Evolutionary conservation across 2,329 filamentous ascomycete genomes (phyloP).

Genomic region (Stromatinia cepivora): DNA sequence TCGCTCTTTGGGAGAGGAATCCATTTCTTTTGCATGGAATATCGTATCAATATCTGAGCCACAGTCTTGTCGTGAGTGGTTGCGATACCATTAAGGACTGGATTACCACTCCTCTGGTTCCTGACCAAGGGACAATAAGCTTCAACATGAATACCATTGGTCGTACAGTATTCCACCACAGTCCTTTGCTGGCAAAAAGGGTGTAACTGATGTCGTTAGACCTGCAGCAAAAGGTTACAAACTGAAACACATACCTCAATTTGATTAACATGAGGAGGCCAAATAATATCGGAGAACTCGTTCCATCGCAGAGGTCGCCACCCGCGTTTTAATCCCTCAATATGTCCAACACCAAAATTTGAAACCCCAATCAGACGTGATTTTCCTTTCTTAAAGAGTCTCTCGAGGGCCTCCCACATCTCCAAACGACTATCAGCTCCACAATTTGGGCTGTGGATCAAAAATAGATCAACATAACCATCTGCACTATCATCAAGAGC

Average conservation of each 20-base stretch:
- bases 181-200: conserved; percentile 65
- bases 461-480: conserved; percentile 28
- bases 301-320: background rate
- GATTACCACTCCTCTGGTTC: conserved; percentile 57
- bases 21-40: conserved; percentile 58
- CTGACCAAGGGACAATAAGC: conserved; percentile 55
- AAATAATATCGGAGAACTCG: conserved; percentile 3
- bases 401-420: conserved; percentile 22
- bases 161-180: conserved; percentile 51
- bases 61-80: conserved; percentile 60
- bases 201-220: conserved; percentile 48
- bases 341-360: conserved; percentile 22
- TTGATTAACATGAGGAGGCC: conserved; percentile 24
- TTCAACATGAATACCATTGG: conserved; percentile 53
- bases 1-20: conserved; percentile 68
- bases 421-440: conserved; percentile 13
- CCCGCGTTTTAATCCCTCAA: conserved; percentile 18
- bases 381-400: conserved; percentile 7
- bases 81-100: conserved; percentile 56
- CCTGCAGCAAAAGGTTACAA: background rate
- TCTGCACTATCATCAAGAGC: conserved; percentile 25
- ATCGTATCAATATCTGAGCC: conserved; percentile 68
- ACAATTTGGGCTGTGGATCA: conserved; percentile 19
- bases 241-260: conserved; percentile 34
- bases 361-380: conserved; percentile 19